Conservation (phyloP, 768 basidiomycete species). For the Pleurotus salmoneostramineus region DNA sequence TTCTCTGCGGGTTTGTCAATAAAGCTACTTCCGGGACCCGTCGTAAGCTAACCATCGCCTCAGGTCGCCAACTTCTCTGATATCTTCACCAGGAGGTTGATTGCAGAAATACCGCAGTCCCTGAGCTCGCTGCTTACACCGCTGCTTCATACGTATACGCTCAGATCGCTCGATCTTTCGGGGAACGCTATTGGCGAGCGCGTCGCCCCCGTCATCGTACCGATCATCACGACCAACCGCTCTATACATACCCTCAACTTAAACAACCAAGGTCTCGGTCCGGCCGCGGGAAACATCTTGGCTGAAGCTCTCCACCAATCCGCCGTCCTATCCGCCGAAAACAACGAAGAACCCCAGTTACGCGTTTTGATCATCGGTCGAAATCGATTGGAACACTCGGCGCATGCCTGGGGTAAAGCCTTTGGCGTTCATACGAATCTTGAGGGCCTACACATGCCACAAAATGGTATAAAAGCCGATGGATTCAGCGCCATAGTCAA, state of each 20-base stretch:
- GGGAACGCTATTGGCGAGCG: slow-evolving; percentile 98
- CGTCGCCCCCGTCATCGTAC: slow-evolving; percentile 90
- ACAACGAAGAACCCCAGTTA: slow-evolving; percentile 69
- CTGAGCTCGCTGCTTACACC: slow-evolving; percentile 87
- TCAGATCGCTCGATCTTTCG: slow-evolving; percentile 85
- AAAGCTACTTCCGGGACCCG: neutral
- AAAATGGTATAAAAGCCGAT: slow-evolving; percentile 95
- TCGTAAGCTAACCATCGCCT: neutral
- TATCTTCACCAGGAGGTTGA: slow-evolving; percentile 96
- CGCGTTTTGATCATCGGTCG: slow-evolving; percentile 87
- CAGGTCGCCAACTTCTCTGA: slow-evolving; percentile 95
- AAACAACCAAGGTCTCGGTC: slow-evolving; percentile 96
- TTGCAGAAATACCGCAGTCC: slow-evolving; percentile 90
- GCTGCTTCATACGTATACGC: slow-evolving; percentile 72
- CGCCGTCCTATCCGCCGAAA: slow-evolving; percentile 61
- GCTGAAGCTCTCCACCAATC: slow-evolving; percentile 81
- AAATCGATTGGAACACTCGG: slow-evolving; percentile 91
- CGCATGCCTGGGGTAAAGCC: slow-evolving; percentile 79
- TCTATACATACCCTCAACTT: slow-evolving; percentile 81
- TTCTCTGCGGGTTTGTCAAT: slow-evolving; percentile 59
- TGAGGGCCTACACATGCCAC: slow-evolving; percentile 87
- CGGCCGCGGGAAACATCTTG: slow-evolving; percentile 80
- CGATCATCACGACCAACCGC: slow-evolving; percentile 81
- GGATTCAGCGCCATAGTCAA: slow-evolving; percentile 78
- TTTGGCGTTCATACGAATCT: slow-evolving; percentile 83